Evolutionary conservation across 1,139 yeast genomes (phyloP).

Genomic region (Suhomyces taliae): DNA sequence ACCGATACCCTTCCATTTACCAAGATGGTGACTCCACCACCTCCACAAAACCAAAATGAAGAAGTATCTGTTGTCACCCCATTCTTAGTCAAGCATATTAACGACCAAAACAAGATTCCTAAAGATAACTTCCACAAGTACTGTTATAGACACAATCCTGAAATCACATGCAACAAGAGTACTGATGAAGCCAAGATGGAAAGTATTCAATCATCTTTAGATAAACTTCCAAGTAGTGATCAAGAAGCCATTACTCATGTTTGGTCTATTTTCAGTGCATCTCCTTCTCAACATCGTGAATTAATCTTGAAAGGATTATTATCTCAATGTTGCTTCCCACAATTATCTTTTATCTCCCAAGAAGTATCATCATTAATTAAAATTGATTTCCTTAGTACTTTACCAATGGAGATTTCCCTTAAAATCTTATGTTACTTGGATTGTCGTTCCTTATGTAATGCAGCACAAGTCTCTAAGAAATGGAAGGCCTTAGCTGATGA

Average conservation of each 20-base stretch:
- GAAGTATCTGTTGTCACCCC: constrained; percentile 46
- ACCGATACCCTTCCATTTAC: constrained; percentile 3
- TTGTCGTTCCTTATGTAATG: constrained; percentile 86
- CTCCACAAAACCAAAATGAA: constrained; percentile 2
- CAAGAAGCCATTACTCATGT: constrained; percentile 71
- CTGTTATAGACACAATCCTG: constrained; percentile 93
- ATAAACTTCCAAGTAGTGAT: constrained; percentile 59
- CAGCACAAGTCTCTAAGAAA: constrained; percentile 84
- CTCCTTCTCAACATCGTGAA: constrained; percentile 66
- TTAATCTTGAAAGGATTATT: constrained; percentile 80
- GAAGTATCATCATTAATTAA: constrained; percentile 78
- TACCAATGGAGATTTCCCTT: constrained; percentile 83
- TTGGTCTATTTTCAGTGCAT: constrained; percentile 77
- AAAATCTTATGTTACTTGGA: constrained; percentile 87
- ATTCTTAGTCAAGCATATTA: constrained; percentile 45
- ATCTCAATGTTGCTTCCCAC: constrained; percentile 94
- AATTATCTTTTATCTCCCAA: constrained; percentile 76
- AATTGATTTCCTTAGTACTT: constrained; percentile 80
- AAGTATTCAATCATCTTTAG: constrained; percentile 59
- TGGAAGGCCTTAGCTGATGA: constrained; percentile 94
- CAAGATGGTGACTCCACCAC: constrained; percentile 4
- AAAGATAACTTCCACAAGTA: constrained; percentile 58
- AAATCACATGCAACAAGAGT: constrained; percentile 65
- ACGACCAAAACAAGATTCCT: constrained; percentile 43
- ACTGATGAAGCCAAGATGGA: constrained; percentile 69